A percentile compares a stretch with the other conserved stretches of the same genome.
phyloP scores from a whole-genome alignment of 129 eudicot genomes.

The Apium graveolens region DNA sequence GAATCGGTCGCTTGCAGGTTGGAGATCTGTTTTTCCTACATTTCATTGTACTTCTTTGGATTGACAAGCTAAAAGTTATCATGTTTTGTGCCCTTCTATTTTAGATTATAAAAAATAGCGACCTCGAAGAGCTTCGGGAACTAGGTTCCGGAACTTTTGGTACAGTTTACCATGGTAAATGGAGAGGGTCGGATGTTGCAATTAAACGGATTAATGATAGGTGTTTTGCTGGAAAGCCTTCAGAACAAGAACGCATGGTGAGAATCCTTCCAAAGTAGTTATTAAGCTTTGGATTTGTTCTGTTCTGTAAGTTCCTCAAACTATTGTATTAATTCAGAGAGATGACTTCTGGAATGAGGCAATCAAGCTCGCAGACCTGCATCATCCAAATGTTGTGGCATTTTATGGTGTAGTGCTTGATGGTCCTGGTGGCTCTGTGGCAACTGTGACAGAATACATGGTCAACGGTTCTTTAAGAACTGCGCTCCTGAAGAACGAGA shows the following conservation, averaged over 20 bases:
- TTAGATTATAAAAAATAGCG: slow-evolving; percentile 70
- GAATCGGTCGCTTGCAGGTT: slow-evolving; percentile 87
- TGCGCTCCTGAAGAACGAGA: slow-evolving; percentile 76
- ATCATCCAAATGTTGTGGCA: slow-evolving; percentile 97
- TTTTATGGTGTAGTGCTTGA: slow-evolving; percentile 95
- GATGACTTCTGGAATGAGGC: slow-evolving; percentile 98
- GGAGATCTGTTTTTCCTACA: not conserved
- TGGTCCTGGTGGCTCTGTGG: slow-evolving; percentile 86
- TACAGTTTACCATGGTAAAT: slow-evolving; percentile 46
- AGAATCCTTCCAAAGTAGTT: slow-evolving; percentile 13
- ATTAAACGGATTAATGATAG: slow-evolving; percentile 77
- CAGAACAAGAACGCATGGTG: slow-evolving; percentile 91
- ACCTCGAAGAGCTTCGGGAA: slow-evolving; percentile 91
- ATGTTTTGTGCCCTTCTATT: not conserved
- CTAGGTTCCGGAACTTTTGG: slow-evolving; percentile 96
- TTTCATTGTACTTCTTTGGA: not conserved
- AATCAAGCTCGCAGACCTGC: slow-evolving; percentile 81
- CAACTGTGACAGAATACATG: slow-evolving; percentile 94
- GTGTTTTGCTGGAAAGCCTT: slow-evolving; percentile 84
- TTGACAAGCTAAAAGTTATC: not conserved
- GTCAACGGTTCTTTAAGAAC: slow-evolving; percentile 86
- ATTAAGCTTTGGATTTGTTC: not conserved
- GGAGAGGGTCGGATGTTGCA: slow-evolving; percentile 6
- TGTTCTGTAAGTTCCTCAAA: not conserved
- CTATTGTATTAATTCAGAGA: slow-evolving; percentile 35